Conservation (phyloP, 1,284 basidiomycete species). For the Filobasidium uniguttulatum region DNA sequence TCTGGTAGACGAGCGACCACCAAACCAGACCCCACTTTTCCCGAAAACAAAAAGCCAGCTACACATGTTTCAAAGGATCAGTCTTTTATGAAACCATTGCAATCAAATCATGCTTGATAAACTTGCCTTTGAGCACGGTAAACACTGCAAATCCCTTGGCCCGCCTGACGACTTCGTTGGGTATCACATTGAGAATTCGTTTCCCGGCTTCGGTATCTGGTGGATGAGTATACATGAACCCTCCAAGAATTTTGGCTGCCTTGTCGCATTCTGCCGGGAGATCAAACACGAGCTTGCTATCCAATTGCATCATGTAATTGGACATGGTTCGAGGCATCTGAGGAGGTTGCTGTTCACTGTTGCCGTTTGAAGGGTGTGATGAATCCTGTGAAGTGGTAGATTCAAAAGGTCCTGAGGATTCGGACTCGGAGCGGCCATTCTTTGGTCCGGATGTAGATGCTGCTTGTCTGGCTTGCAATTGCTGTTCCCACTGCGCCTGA, state of each 20-base stretch:
- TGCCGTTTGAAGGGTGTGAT: neutral
- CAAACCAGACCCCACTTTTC: constrained; percentile 85
- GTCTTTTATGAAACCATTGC: neutral
- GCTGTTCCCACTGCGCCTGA: neutral
- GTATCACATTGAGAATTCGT: constrained; percentile 62
- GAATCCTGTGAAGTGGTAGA: neutral
- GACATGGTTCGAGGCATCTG: too few species aligned
- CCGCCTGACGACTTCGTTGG: constrained; percentile 78
- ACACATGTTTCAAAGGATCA: too few species aligned
- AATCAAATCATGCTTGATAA: too few species aligned
- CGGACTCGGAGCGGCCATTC: neutral
- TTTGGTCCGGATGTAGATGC: too few species aligned
- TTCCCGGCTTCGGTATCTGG: constrained; percentile 9
- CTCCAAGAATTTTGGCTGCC: constrained; percentile 76
- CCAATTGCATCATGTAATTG: neutral
- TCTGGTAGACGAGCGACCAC: constrained; percentile 90
- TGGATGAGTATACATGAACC: constrained; percentile 63
- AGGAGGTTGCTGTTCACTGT: too few species aligned
- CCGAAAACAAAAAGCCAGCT: constrained; percentile 91
- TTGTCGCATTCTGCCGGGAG: constrained; percentile 79
- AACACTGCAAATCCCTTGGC: constrained; percentile 93
- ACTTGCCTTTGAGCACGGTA: constrained; percentile 54
- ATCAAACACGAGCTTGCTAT: constrained; percentile 51
- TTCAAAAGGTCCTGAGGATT: neutral
- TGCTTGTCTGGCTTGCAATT: neutral